Evolutionary conservation across 345 rosid species (phyloP), one percentile per base, ranked within the genome.

Genomic region (Mallotus nudiflorus): DNA sequence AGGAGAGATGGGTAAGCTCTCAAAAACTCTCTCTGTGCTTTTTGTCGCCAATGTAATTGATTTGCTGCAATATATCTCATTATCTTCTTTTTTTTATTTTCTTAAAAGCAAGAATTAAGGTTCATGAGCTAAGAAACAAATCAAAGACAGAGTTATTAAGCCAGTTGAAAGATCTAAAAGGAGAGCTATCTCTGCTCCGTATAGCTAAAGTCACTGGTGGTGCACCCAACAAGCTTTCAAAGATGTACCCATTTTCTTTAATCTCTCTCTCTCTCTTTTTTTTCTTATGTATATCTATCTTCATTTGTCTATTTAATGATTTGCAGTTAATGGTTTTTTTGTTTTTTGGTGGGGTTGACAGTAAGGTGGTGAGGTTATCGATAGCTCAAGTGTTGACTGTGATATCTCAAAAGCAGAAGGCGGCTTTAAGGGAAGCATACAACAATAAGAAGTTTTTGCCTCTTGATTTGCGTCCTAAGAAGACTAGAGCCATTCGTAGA

Each of bases 381-480:
- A 72, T 72, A 20, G 76, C 76, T 12, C 80, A 72, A 54, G 76
- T 77, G 14, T 72, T 77, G 70, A 77, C 76, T 4, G 76, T 77
- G 69, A 72, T 72, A 16, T 77, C 80, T 3, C 76, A 77, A 69
- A 72, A 72, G 48, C 76, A 77, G 73, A 77, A 77, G 66, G 66
- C 69, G 6, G 73, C 62, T 20, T 66, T 72, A 0, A 77, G 76
- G 73, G 80, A 77, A 62, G 80, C 50, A 2, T 72, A 77, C 69
- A 77, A 71, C 69, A 71, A 77, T 44, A 77, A 77, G 69, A 77
- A 77, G 75, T 52, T 67, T 12, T 51, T 77, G 73, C 81, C 81
- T 33, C 70, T 77, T 4, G 77, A 68, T 63, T 59, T 77, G 18
- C 81, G 74, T 62, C 76, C 73, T 58, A 72, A 67, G 69, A 77